Percentiles rank a stretch among this genome's conserved stretches.
Evolutionary conservation across 2,329 filamentous ascomycete genomes (phyloP).

Genomic region (Aspergillus sp.): DNA sequence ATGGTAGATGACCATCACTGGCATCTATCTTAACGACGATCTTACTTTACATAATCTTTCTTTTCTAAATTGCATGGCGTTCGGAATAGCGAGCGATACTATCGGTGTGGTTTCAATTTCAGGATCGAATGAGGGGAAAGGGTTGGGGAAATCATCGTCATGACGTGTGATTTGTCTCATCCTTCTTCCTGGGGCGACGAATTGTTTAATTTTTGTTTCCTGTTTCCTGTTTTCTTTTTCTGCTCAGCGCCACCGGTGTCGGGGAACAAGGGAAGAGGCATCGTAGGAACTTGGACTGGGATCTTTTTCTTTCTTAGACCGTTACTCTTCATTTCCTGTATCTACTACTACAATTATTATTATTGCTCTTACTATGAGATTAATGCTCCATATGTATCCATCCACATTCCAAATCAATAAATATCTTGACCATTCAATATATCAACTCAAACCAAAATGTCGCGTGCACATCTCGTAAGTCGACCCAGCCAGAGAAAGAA

Average conservation of each 20-base stretch:
- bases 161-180: not conserved
- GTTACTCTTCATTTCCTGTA: not conserved
- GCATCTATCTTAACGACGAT: not conserved
- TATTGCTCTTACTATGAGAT: too few species aligned
- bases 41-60: conserved; percentile 2
- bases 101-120: not conserved
- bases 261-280: not conserved
- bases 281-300: not conserved
- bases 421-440: too few species aligned
- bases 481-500: too few species aligned
- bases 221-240: conserved; percentile 3
- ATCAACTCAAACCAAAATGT: not conserved
- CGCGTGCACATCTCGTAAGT: too few species aligned
- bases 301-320: conserved; percentile 8
- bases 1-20: conserved; percentile 42
- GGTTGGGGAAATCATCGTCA: not conserved
- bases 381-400: too few species aligned
- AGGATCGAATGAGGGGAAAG: not conserved
- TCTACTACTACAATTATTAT: not conserved
- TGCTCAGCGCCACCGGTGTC: conserved; percentile 8
- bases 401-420: too few species aligned
- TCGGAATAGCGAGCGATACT: conserved; percentile 6
- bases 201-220: not conserved
- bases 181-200: conserved; percentile 1
- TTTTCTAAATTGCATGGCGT: conserved; percentile 11